Evolutionary conservation across 192 early-diverging fungal genomes (phyloP).

Genomic region (Linnemannia elongata): DNA sequence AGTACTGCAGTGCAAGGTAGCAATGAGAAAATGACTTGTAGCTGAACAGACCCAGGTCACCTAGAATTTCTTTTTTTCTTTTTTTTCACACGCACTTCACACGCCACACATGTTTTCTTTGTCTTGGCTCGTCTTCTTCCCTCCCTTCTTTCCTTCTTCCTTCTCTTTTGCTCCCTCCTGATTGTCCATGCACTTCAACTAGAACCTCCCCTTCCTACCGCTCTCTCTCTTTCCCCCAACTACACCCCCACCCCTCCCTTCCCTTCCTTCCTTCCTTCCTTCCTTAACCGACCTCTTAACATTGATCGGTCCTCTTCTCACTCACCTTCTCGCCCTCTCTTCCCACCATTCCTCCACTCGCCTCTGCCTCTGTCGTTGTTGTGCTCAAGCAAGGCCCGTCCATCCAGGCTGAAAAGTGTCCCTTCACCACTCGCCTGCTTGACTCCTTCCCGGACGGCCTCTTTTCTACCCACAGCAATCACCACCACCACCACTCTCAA

Average conservation of each 20-base stretch:
- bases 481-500: background rate
- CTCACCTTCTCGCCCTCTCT: background rate
- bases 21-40: background rate
- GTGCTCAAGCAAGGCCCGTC: conserved; percentile 30
- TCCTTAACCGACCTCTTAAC: background rate
- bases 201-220: conserved; percentile 1
- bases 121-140: background rate
- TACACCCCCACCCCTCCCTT: background rate
- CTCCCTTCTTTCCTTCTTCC: background rate
- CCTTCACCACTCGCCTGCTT: conserved; percentile 11
- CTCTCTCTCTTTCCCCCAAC: background rate
- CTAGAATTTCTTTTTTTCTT: background rate
- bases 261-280: background rate
- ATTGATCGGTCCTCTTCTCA: background rate
- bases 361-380: conserved; percentile 6
- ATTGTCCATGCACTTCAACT: background rate
- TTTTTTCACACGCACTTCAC: background rate
- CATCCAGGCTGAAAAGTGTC: conserved; percentile 25
- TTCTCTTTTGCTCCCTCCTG: background rate
- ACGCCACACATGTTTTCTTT: background rate
- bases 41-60: background rate
- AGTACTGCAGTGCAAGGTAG: background rate
- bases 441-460: conserved; percentile 6
- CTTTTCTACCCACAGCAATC: conserved; percentile 1
- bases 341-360: conserved; percentile 9